Evolutionary conservation across 2,329 filamentous ascomycete genomes (phyloP), one percentile per base, ranked within the genome.

Genomic region (Lasiodiplodia sp.): DNA sequence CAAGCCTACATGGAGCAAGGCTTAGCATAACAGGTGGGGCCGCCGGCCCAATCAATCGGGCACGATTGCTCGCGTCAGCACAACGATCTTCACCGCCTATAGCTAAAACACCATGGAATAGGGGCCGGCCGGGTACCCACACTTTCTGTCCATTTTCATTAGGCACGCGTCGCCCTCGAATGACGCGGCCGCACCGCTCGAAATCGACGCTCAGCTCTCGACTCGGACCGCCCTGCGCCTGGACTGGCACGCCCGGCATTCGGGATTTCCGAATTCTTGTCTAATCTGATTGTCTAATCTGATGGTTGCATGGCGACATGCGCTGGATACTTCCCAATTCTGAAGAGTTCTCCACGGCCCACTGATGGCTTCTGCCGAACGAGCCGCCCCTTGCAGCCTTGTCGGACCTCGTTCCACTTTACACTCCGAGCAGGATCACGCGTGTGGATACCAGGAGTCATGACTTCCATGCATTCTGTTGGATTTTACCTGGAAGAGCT

Each of bases 221-320:
- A 18, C 52, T 11, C 52, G 52, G 52, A 14, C 52, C 52, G 52
- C 52, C 1, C 12, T 31, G 28, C 52, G 52, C 4, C 52, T 21
- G 8, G 5, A 5, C 49, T 21, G 11, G 49, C 12, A 21, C 52
- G 5, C 25, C 3, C 21, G 3, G 14, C 10, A 21, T 28, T 31
- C 25, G 52, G 52, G 18, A 56, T 6, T 21, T 37, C 31, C 25
- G 52, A 34, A 34, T 34, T 8, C 10, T n/a, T 44, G 56, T 60
- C 56, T 60, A 60, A 60, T 60, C 56, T 25, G 37, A 60, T 60
- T 60, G 37, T 60, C 37, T 28, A 44, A 44, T 44, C 56, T 14
- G 37, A 60, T 44, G 56, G 18, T 31, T 21, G 21, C 14, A 52
- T n/a, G 47, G 21, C 21, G 18, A n/a, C 21, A 7, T 18, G 21